Conservation (phyloP, 306 rosid genomes). For the Rosa rugosa region DNA sequence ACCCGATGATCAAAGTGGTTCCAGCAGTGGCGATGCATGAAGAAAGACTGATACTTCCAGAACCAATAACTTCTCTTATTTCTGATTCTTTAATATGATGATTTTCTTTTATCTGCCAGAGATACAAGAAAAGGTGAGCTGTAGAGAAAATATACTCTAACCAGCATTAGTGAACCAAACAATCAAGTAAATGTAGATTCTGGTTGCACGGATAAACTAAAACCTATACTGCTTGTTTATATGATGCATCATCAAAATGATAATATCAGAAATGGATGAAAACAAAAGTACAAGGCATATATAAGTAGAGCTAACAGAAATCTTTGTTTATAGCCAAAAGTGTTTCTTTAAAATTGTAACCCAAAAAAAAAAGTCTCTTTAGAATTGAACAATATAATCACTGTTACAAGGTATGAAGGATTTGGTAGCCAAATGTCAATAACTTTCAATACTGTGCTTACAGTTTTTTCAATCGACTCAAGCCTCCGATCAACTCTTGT, state of each 20-base stretch:
- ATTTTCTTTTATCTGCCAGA: constrained; percentile 54
- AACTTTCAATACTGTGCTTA: constrained; percentile 23
- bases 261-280: not conserved
- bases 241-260: not conserved
- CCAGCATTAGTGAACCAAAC: not conserved
- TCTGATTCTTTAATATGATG: constrained; percentile 54
- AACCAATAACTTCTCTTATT: constrained; percentile 54
- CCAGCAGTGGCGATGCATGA: constrained; percentile 89
- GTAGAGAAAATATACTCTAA: not conserved
- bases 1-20: constrained; percentile 85
- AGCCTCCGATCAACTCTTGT: constrained; percentile 74
- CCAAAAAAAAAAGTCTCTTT: not conserved
- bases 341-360: not conserved
- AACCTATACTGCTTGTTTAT: not conserved
- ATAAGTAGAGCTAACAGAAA: not conserved
- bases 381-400: not conserved
- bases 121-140: constrained; percentile 12
- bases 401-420: not conserved
- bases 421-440: not conserved
- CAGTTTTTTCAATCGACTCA: constrained; percentile 77
- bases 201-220: not conserved
- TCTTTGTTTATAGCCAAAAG: not conserved
- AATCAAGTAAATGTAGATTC: not conserved
- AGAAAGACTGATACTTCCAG: constrained; percentile 51
- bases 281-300: not conserved